Conservation (phyloP, 768 basidiomycete genomes). For the Rhodotorula sphaerocarpa region DNA sequence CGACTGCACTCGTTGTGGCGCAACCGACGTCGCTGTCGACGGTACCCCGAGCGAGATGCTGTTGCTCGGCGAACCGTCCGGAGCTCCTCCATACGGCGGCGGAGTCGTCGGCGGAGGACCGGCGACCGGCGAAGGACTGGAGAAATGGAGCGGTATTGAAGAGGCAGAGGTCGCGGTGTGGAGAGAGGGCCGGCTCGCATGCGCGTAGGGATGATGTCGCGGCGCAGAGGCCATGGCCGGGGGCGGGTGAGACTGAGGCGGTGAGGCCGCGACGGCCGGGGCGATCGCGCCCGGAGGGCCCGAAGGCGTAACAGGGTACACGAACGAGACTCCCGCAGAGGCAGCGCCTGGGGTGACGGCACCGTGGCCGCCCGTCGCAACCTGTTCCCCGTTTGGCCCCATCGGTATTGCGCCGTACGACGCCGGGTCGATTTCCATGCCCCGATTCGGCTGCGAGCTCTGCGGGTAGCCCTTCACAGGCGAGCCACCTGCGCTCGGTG, state of each 20-base stretch:
- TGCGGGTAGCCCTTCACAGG: not conserved
- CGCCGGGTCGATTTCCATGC: constrained; percentile 15
- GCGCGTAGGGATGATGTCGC: constrained; percentile 35
- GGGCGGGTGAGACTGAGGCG: constrained; percentile 15
- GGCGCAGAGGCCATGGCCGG: constrained; percentile 18
- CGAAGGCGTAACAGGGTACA: no score
- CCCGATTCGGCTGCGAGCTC: no score
- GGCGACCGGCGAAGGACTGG: constrained; percentile 10
- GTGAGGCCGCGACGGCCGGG: no score
- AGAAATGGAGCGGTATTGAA: constrained; percentile 22
- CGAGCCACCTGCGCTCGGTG: not conserved
- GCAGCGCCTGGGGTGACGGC: no score
- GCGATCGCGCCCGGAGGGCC: no score
- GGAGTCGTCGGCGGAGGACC: not conserved
- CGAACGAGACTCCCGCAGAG: no score
- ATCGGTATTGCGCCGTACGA: no score
- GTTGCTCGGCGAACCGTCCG: not conserved
- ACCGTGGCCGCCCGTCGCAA: no score
- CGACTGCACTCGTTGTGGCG: constrained; percentile 22
- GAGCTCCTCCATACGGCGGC: constrained; percentile 1
- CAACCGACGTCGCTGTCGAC: not conserved
- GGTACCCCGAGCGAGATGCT: constrained; percentile 16
- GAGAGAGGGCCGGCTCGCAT: constrained; percentile 15
- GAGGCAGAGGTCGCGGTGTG: constrained; percentile 6
- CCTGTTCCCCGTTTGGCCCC: no score